These are phyloP conservation scores for Eleusine indica DNA, from an alignment of 176 grass and related monocot species.

Conservation along the genomic window DNA sequence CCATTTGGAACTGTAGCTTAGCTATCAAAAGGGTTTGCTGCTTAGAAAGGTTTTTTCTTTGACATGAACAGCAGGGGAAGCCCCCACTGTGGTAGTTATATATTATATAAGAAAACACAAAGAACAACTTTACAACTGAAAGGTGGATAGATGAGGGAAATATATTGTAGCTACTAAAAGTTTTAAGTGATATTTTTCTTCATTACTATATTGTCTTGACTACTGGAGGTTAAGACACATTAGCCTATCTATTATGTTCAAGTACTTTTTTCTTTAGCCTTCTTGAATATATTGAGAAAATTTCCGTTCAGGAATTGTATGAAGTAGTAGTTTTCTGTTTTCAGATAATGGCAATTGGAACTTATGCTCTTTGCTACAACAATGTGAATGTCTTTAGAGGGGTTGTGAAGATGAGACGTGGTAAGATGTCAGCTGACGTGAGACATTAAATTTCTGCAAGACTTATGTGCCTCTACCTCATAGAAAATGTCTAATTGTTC, in stretches of 20 bases:
- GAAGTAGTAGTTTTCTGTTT: slow-evolving; percentile 33
- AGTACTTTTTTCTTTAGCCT: background rate
- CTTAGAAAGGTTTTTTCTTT: background rate
- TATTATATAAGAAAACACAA: too few relatives aligned
- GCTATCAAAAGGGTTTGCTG: background rate
- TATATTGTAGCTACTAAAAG: background rate
- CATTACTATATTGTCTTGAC: background rate
- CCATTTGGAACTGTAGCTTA: background rate
- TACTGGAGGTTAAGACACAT: background rate
- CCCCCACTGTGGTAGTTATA: too few relatives aligned
- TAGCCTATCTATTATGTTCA: background rate
- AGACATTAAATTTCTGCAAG: slow-evolving; percentile 2
- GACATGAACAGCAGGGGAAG: too few relatives aligned
- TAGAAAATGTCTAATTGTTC: background rate
- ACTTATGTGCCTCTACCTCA: background rate
- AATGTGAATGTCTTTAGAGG: slow-evolving; percentile 89
- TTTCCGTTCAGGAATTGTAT: background rate
- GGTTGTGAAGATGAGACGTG: slow-evolving; percentile 96
- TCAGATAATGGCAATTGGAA: slow-evolving; percentile 98
- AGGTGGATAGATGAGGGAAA: slow-evolving; percentile 2
- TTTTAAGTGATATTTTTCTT: slow-evolving; percentile 3
- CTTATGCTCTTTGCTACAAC: slow-evolving; percentile 87
- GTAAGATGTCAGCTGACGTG: slow-evolving; percentile 59
- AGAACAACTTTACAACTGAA: too few relatives aligned
- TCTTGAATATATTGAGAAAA: background rate